Base-by-base conservation (phyloP, 768 basidiomycete genomes). In the Trametopsis cervina region DNA sequence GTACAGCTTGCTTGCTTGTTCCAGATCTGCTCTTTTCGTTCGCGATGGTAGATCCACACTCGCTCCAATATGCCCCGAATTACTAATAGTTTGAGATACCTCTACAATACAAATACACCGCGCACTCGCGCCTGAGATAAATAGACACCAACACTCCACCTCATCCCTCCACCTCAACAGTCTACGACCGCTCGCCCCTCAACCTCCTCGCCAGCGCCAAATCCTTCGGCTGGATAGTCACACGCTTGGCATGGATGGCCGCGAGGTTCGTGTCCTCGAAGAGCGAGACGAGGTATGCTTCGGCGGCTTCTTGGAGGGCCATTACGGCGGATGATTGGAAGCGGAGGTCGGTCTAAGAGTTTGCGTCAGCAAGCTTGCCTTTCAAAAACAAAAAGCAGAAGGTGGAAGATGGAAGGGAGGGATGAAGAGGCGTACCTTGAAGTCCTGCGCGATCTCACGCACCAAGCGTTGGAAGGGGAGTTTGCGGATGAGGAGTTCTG, bases 401-500 rank as follows among this genome's bases (percentile, higher is more conserved):
- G 80, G 54, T 62, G 65, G 40, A 35, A 24, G 6, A 25, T n/a
- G 41, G 40, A 42, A 40, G 1, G 22, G 42, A 15, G 25, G 12
- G 47, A 49, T 36, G 50, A 11, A 27, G 64, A 62, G 2, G 51
- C 63, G 36, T 33, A 72, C 72, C 73, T 81, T 80, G 69, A 80
- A 80, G 65, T 80, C 79, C 65, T 80, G 79, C 33, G 79, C 79
- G 57, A 81, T 80, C 58, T 81, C 79, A 55, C 73, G 74, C 44
- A 80, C 79, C 45, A 81, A 73, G 50, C 78, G 76, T 61, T 80
- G 79, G 79, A 80, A 80, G 51, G 78, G 78, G 47, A 81, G 75
- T 66, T 80, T 68, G 51, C 66, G 65, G 54, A 68, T 68, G 55
- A 68, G 65, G 4, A 68, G 64, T 54, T 68, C 66, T 4, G 66